These are phyloP conservation scores for Aureobasidium melanogenum DNA, from an alignment of 2,329 filamentous ascomycete genomes.

Conservation along the genomic window DNA sequence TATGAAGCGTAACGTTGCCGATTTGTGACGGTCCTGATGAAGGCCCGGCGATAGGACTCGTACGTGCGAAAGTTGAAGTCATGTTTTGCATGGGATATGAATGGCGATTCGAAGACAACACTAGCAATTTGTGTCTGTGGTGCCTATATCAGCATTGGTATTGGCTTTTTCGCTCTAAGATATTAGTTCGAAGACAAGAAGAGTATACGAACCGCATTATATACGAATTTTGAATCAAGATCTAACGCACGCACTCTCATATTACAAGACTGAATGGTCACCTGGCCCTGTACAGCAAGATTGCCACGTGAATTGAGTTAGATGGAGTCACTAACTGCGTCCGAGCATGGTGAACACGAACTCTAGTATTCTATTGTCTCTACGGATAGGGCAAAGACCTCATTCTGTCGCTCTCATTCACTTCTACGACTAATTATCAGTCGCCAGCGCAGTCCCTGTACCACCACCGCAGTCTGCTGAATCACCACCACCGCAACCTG, in stretches of 20 bases:
- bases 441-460: neutral
- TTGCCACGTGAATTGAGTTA: no score
- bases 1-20: neutral
- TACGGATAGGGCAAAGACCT: neutral
- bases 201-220: neutral
- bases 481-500: neutral
- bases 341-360: neutral
- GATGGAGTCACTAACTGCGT: no score
- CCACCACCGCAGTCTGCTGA: neutral
- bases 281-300: no score
- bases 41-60: neutral
- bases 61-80: neutral
- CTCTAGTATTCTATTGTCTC: no score
- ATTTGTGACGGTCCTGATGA: neutral
- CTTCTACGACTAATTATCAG: neutral
- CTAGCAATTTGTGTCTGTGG: neutral
- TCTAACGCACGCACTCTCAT: neutral
- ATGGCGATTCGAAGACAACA: neutral
- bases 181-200: neutral
- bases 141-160: neutral
- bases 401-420: neutral
- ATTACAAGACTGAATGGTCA: no score
- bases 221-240: neutral
- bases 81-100: neutral
- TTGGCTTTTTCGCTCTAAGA: neutral